Conservation (phyloP, 2,329 filamentous ascomycete species). For the Berkeleyomyces basicola region DNA sequence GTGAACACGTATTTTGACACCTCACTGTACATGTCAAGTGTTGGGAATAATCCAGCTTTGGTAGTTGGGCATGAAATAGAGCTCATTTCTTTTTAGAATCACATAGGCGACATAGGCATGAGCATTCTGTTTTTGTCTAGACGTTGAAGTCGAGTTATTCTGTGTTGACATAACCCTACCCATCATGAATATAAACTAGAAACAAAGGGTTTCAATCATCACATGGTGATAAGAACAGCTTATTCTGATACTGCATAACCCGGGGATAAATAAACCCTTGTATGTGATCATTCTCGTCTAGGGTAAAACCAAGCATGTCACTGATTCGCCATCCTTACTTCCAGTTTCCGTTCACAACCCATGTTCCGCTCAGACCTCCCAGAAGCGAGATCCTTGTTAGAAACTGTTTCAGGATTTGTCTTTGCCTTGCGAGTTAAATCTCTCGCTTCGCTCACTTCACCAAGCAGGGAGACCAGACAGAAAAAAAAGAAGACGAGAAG, state of each 20-base stretch:
- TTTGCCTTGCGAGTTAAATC: neutral
- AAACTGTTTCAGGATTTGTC: neutral
- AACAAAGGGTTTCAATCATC: too few species aligned
- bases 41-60: too few species aligned
- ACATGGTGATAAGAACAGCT: too few species aligned
- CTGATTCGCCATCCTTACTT: neutral
- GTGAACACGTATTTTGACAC: too few species aligned
- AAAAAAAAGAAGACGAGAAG: neutral
- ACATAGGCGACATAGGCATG: too few species aligned
- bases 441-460: neutral
- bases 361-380: neutral
- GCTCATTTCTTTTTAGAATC: too few species aligned
- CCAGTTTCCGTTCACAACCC: neutral
- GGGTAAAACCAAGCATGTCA: neutral
- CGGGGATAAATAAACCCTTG: neutral
- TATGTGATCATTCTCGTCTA: neutral
- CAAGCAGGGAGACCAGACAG: neutral
- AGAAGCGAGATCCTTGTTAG: neutral
- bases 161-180: too few species aligned
- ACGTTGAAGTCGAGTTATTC: too few species aligned
- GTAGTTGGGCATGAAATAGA: too few species aligned
- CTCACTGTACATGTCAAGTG: too few species aligned
- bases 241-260: neutral
- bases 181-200: too few species aligned
- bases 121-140: too few species aligned